These are phyloP conservation scores for Hypericum androsaemum DNA, from an alignment of 345 rosid genomes.

Conservation along the genomic window DNA sequence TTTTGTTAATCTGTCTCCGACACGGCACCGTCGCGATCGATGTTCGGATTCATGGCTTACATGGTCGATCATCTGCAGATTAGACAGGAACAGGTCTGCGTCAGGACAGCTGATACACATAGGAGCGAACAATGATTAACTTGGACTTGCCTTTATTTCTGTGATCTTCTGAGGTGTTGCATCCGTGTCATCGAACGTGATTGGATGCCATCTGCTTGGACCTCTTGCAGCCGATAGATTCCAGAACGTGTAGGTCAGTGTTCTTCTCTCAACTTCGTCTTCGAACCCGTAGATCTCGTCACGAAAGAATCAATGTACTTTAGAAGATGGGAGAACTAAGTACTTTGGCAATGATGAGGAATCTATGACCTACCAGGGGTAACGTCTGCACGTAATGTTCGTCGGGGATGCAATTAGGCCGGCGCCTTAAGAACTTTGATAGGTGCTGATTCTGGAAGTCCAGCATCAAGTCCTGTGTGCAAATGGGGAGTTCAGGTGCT, in stretches of 20 bases:
- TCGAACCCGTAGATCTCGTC: slow-evolving; percentile 13
- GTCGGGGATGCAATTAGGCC: slow-evolving; percentile 16
- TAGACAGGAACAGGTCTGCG: no score
- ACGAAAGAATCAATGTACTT: background rate
- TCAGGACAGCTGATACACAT: no score
- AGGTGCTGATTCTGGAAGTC: background rate
- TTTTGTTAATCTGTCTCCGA: background rate
- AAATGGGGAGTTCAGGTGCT: background rate
- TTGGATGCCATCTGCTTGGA: slow-evolving; percentile 14
- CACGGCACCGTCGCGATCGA: slow-evolving; percentile 10
- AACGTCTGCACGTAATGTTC: slow-evolving; percentile 25
- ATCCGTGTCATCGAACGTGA: slow-evolving; percentile 13
- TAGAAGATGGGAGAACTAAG: background rate
- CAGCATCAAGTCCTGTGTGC: background rate
- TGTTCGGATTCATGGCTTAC: slow-evolving; percentile 6
- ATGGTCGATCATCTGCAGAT: slow-evolving; percentile 10
- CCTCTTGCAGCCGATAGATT: background rate
- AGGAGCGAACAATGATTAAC: background rate
- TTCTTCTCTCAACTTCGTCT: slow-evolving; percentile 13
- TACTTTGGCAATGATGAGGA: background rate
- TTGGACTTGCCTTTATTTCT: slow-evolving; percentile 11
- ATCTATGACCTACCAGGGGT: slow-evolving; percentile 11
- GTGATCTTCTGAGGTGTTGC: slow-evolving; percentile 5
- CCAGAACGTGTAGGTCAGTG: slow-evolving; percentile 17
- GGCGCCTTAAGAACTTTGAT: no score